Base-by-base conservation (phyloP, 208 protist species). In the Trypanosoma cruzi region DNA sequence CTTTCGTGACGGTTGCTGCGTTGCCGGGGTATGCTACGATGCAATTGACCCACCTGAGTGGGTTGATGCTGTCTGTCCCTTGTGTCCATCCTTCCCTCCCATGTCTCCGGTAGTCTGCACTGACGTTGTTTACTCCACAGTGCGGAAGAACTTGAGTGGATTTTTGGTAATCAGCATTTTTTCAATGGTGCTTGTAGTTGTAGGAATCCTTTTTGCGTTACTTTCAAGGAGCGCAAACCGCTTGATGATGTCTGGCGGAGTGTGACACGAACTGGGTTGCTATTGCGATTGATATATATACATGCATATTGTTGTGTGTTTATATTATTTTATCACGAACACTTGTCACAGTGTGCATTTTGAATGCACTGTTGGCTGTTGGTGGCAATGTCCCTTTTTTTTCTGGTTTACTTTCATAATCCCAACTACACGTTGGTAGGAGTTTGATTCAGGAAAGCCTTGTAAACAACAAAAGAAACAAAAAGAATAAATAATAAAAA, bases 161-260 rank as follows among this genome's bases (percentile, higher is more conserved):
- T 78, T 78, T 67, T 52, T 78, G 24, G 65, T 73, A 2, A 78
- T 78, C 54, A 68, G 36, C 49, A n/a, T 57, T n/a, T 78, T 78
- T 58, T 36, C 73, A 7, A 73, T 78, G 73, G 26, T 73, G 5
- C 73, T 78, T 13, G 62, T 72, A 26, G 40, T 78, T 40, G n/a
- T 59, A 16, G 73, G 73, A 1, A 68, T 78, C 49, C 4, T 68
- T 16, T 68, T 78, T 64, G 73, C 73, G 14, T 68, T 78, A 26
- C n/a, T 78, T 22, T 66, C 66, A 11, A 68, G 73, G 31, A 66
- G 62, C 20, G 71, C 64, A 29, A 65, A 49, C 24, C 63, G 49
- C 11, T 46, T 75, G 37, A 68, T 67, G 53, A 49, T 29, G 36
- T 6, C 29, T 24, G 31, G 20, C 55, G 37, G 5, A 0, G n/a